phyloP scores from a whole-genome alignment of 139 green algal species.

The Closterium sp. region DNA sequence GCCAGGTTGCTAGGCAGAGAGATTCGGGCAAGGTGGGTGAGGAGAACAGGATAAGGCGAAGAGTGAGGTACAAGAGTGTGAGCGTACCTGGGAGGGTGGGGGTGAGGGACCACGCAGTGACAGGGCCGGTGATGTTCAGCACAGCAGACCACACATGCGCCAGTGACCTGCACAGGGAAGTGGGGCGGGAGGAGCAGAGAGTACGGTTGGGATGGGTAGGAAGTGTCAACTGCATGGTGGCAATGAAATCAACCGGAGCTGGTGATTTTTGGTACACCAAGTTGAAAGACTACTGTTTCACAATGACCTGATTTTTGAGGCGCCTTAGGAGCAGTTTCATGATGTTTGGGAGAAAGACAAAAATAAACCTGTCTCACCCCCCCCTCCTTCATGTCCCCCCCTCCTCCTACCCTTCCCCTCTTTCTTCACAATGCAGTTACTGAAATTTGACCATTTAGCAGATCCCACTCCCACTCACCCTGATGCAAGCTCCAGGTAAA shows the following conservation, averaged over 20 bases:
- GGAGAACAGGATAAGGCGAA: no score
- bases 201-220: background rate
- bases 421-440: background rate
- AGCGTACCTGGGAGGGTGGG: background rate
- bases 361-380: no score
- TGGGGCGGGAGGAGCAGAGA: background rate
- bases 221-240: background rate
- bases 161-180: background rate
- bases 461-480: background rate
- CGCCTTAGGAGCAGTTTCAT: no score
- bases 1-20: no score
- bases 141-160: background rate
- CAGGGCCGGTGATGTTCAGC: background rate
- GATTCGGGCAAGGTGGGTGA: no score
- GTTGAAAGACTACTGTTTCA: no score
- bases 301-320: no score
- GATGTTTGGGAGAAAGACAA: no score
- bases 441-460: background rate
- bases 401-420: no score
- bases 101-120: background rate
- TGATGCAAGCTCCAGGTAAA: background rate
- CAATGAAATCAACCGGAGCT: background rate
- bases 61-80: background rate
- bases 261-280: no score
- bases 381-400: no score